phyloP scores from a whole-genome alignment of 768 basidiomycete genomes.

The Pisolithus marmoratus region DNA sequence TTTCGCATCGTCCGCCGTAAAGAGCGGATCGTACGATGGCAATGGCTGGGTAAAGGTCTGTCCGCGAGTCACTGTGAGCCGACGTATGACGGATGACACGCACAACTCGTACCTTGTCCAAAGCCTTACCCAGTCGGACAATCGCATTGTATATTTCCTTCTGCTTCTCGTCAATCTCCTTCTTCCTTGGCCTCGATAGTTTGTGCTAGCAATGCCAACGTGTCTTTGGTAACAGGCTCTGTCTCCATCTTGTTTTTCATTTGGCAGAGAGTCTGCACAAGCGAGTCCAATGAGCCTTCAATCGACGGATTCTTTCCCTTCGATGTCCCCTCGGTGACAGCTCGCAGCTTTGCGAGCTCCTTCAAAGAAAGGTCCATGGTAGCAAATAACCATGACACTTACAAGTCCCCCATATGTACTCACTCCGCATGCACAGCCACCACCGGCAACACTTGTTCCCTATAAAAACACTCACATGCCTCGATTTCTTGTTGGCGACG shows the following conservation, averaged over 20 bases:
- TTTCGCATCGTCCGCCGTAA: slow-evolving; percentile 54
- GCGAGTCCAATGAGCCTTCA: slow-evolving; percentile 55
- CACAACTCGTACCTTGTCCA: slow-evolving; percentile 73
- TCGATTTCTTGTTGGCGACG: slow-evolving; percentile 71
- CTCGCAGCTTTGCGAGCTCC: slow-evolving; percentile 74
- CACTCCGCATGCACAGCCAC: neutral
- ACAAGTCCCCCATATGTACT: too few species aligned
- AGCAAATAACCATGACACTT: neutral
- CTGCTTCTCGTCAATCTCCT: slow-evolving; percentile 80
- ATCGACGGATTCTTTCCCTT: slow-evolving; percentile 54
- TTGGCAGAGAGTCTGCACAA: slow-evolving; percentile 53
- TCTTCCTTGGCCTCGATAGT: slow-evolving; percentile 69
- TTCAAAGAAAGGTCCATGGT: slow-evolving; percentile 71
- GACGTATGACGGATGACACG: neutral
- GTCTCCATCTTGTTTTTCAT: slow-evolving; percentile 49
- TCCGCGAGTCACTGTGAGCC: slow-evolving; percentile 5
- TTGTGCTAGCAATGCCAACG: slow-evolving; percentile 46
- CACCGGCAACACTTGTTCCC: neutral
- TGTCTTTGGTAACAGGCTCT: slow-evolving; percentile 43
- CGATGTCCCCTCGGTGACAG: slow-evolving; percentile 40
- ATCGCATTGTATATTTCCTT: slow-evolving; percentile 83
- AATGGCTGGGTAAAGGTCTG: slow-evolving; percentile 57
- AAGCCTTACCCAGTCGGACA: slow-evolving; percentile 71
- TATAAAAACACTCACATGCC: slow-evolving; percentile 39
- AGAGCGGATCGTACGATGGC: slow-evolving; percentile 63